Conservation (phyloP, 768 basidiomycete species). For the Mycena sanguinolenta region DNA sequence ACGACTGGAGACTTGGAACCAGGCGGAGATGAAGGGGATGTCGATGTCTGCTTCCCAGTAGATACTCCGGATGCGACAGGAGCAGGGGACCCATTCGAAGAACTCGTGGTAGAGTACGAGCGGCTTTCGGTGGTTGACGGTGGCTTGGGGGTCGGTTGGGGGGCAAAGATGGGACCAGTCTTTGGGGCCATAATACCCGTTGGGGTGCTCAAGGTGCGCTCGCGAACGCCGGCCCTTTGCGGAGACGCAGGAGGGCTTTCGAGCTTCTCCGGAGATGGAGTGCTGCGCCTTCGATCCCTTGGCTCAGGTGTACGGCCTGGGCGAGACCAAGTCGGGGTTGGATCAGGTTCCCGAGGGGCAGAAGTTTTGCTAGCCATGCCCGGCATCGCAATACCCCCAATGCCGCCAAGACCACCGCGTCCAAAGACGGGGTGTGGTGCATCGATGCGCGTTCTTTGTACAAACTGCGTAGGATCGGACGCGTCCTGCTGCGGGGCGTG, state of each 20-base stretch:
- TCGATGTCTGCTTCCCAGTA: conserved; percentile 2
- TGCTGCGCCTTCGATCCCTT: conserved; percentile 46
- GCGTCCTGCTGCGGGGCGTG: conserved; percentile 81
- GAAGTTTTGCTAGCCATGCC: conserved; percentile 61
- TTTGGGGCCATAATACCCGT: conserved; percentile 5
- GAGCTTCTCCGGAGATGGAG: conserved; percentile 54
- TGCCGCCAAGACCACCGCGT: conserved; percentile 68
- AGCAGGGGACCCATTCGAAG: conserved; percentile 7
- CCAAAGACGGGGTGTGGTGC: conserved; percentile 84
- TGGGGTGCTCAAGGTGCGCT: conserved; percentile 67
- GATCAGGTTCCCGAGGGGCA: conserved; percentile 13
- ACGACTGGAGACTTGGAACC: conserved; percentile 39
- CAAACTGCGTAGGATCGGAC: conserved; percentile 74
- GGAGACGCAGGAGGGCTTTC: conserved; percentile 55
- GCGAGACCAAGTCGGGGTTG: conserved; percentile 13
- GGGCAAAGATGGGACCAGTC: conserved; percentile 6
- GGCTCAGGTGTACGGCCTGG: conserved; percentile 35
- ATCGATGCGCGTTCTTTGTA: conserved; percentile 65
- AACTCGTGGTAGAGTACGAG: conserved; percentile 15
- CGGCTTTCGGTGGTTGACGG: background rate
- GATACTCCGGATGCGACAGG: conserved; percentile 16
- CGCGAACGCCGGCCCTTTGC: conserved; percentile 57
- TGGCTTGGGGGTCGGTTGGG: conserved; percentile 16
- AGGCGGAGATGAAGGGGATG: conserved; percentile 24
- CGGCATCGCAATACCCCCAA: conserved; percentile 76